phyloP scores from a whole-genome alignment of 768 basidiomycete species.

The Brasilioporus rufonigricans region DNA sequence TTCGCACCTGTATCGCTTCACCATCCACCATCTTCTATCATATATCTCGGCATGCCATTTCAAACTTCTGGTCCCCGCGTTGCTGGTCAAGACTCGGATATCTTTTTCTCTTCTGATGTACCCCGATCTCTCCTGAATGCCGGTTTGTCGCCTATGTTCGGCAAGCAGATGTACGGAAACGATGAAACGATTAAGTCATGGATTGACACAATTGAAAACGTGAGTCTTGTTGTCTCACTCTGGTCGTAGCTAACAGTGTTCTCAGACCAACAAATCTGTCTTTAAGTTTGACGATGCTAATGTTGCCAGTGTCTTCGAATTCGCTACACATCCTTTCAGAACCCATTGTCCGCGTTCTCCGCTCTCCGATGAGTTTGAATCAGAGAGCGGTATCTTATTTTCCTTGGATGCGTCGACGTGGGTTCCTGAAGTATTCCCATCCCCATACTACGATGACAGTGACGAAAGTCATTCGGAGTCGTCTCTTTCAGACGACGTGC shows the following conservation, averaged over 20 bases:
- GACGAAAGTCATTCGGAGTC: constrained; percentile 22
- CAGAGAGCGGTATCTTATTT: constrained; percentile 17
- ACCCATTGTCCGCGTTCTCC: constrained; percentile 15
- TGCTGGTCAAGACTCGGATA: constrained; percentile 29
- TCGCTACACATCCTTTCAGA: constrained; percentile 21
- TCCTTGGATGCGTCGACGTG: constrained; percentile 17
- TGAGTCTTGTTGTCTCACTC: constrained; percentile 9
- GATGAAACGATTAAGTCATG: constrained; percentile 26
- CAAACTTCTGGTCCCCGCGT: constrained; percentile 18
- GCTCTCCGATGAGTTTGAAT: constrained; percentile 22
- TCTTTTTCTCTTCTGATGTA: constrained; percentile 10
- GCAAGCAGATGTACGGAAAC: constrained; percentile 25
- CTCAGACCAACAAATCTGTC: constrained; percentile 16
- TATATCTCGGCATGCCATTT: constrained; percentile 20
- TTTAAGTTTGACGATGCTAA: constrained; percentile 2
- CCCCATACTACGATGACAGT: constrained; percentile 18
- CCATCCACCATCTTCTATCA: constrained; percentile 2
- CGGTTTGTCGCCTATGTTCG: constrained; percentile 5
- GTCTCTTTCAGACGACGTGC: constrained; percentile 28
- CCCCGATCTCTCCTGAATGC: not conserved
- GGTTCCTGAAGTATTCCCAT: constrained; percentile 15
- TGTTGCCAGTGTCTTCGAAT: constrained; percentile 7
- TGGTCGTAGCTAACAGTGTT: not conserved
- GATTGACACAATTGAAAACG: constrained; percentile 24
- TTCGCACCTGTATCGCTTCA: constrained; percentile 19